Percentiles rank a stretch among this genome's conserved stretches.
Evolutionary conservation across 768 basidiomycete species (phyloP).

Genomic region (Panellus pusillus): DNA sequence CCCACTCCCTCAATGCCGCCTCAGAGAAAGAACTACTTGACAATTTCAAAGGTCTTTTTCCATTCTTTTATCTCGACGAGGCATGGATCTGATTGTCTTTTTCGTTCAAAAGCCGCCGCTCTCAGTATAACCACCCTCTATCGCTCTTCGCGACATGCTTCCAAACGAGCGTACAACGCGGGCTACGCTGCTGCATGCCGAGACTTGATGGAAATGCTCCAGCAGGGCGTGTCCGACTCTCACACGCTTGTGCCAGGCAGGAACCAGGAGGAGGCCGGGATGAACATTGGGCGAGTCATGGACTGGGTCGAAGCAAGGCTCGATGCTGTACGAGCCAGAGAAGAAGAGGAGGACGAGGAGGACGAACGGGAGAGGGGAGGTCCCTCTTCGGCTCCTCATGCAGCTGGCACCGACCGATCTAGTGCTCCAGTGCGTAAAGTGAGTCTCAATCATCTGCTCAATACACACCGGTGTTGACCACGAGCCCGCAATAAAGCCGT

Average conservation of each 20-base stretch:
- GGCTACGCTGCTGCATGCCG: slow-evolving; percentile 81
- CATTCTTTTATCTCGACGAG: not conserved
- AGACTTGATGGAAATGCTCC: slow-evolving; percentile 79
- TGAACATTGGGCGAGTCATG: slow-evolving; percentile 79
- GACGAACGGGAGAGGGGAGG: slow-evolving; percentile 65
- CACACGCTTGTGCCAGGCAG: slow-evolving; percentile 29
- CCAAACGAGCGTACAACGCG: slow-evolving; percentile 78
- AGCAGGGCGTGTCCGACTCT: slow-evolving; percentile 65
- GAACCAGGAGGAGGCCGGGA: slow-evolving; percentile 51
- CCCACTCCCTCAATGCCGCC: slow-evolving; percentile 60
- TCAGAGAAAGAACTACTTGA: slow-evolving; percentile 77
- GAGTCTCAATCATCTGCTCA: not conserved
- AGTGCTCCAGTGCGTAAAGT: slow-evolving; percentile 21
- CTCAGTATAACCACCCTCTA: slow-evolving; percentile 84
- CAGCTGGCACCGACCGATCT: slow-evolving; percentile 28
- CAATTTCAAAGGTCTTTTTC: slow-evolving; percentile 72
- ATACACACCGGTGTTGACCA: not conserved
- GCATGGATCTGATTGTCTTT: slow-evolving; percentile 13
- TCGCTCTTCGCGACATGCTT: slow-evolving; percentile 72
- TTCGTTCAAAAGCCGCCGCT: slow-evolving; percentile 62
- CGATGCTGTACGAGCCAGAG: slow-evolving; percentile 70
- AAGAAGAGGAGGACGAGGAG: slow-evolving; percentile 84
- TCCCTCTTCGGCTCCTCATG: slow-evolving; percentile 29
- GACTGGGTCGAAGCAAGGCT: slow-evolving; percentile 84
- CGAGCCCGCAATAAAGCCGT: slow-evolving; percentile 26